phyloP scores from a whole-genome alignment of 495 filamentous ascomycete genomes.

The Pyrenopolyporus hunteri region DNA sequence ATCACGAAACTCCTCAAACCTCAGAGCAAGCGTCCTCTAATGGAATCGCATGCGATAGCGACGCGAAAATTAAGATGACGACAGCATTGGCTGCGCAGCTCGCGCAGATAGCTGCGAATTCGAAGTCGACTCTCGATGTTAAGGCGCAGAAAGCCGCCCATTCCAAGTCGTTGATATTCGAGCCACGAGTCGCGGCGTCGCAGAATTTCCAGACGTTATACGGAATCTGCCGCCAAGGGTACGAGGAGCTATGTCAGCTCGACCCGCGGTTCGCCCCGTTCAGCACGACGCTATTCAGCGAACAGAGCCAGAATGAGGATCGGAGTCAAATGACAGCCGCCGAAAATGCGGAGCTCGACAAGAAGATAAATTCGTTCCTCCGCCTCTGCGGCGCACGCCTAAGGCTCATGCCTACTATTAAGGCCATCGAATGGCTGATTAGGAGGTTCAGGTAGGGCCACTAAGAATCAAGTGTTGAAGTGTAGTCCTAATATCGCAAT shows the following conservation, averaged over 20 bases:
- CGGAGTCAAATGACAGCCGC: constrained; percentile 78
- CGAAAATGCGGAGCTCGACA: constrained; percentile 82
- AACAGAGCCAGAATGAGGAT: constrained; percentile 87
- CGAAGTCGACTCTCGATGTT: constrained; percentile 80
- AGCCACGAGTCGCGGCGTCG: constrained; percentile 74
- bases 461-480: not conserved
- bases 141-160: constrained; percentile 88
- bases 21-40: constrained; percentile 9
- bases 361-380: constrained; percentile 79
- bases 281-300: constrained; percentile 78
- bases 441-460: constrained; percentile 79
- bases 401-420: constrained; percentile 81
- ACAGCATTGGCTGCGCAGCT: constrained; percentile 81
- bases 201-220: constrained; percentile 91
- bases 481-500: constrained; percentile 43
- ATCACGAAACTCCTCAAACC: not conserved
- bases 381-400: constrained; percentile 75
- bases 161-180: constrained; percentile 90
- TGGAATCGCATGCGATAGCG: constrained; percentile 13
- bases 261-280: constrained; percentile 77
- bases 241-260: constrained; percentile 84
- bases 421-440: constrained; percentile 93
- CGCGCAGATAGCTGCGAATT: constrained; percentile 77
- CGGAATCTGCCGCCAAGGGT: constrained; percentile 84
- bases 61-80: constrained; percentile 61